Base-by-base conservation (phyloP, 805 yeast genomes). In the Saturnispora silvae region DNA sequence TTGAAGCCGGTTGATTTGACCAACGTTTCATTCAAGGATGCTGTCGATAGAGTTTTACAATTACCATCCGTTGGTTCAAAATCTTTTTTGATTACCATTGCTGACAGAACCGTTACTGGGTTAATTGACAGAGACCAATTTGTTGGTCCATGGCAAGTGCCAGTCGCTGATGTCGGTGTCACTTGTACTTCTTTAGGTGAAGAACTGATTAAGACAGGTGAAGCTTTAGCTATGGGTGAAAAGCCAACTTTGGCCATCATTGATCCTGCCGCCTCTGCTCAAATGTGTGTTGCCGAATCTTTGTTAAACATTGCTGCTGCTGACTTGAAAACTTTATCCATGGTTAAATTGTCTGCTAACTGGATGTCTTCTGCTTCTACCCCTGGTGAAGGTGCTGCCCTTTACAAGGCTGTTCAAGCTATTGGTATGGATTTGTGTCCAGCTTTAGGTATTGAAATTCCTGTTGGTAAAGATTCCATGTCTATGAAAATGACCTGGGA, bases 71-170 rank as follows among this genome's bases (percentile, higher is more conserved):
- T 92, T 35, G 98, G 95, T 19, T 85, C 96, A 29, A 92, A 92
- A 64, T 78, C 81, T 35, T 92, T 92, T 68, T 68, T 92, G 53
- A 82, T 92, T 56, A 92, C 97, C n/a, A 92, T 92, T 56, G 98
- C 96, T 61, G 98, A 92, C 62, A 79, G 98, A 63, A 72, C 94
- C n/a, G 92, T 92, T 44, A 89, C 97, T 20, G 98, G 98, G 38
- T 71, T 92, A 49, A 80, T 92, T 44, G 97, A 94, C 53, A 78
- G 98, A 57, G 98, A 92, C 59, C 98, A 92, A 65, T 78, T 87
- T 78, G 97, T 92, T 42, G 98, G 98, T 28, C 97, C 97, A 55
- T 92, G 97, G 97, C 99, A 92, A 68, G 92, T 82, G 8, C 98
- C 99, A 34, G 97, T 92, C 23, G 92, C 97, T 14, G 97, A 92